phyloP scores from a whole-genome alignment of 306 rosid species.

The Sesbania bispinosa region DNA sequence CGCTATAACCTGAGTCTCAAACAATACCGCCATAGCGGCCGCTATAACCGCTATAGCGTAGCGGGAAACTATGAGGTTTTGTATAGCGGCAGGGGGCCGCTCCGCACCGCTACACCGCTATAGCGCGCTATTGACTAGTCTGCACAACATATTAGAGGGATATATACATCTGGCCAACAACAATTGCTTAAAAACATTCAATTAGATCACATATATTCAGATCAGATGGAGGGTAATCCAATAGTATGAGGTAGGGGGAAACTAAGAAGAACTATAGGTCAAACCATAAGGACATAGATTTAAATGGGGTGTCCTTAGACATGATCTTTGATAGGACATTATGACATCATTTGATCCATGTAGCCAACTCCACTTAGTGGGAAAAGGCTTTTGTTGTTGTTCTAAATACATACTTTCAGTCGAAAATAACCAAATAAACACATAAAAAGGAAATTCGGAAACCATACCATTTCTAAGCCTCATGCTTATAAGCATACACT shows the following conservation, averaged over 20 bases:
- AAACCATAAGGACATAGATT: neutral
- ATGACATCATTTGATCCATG: neutral
- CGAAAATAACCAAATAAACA: neutral
- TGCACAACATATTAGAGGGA: constrained; percentile 8
- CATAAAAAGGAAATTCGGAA: neutral
- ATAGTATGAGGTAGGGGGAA: neutral
- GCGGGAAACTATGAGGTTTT: no score
- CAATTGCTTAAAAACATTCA: neutral
- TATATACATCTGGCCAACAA: neutral
- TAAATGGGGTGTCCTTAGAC: neutral
- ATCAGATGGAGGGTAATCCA: neutral
- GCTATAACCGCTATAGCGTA: no score
- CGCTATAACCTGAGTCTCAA: no score
- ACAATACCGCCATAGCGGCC: no score
- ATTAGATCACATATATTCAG: neutral
- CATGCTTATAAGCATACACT: neutral
- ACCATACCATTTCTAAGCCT: neutral
- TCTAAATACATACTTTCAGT: neutral
- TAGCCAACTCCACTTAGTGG: neutral
- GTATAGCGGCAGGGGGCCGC: no score
- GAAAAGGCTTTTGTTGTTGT: neutral
- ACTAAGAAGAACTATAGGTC: neutral
- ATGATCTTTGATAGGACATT: neutral
- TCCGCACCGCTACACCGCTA: no score
- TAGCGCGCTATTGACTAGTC: no score